phyloP scores from a whole-genome alignment of 305 asterid species.

The Fraxinus baroniana region DNA sequence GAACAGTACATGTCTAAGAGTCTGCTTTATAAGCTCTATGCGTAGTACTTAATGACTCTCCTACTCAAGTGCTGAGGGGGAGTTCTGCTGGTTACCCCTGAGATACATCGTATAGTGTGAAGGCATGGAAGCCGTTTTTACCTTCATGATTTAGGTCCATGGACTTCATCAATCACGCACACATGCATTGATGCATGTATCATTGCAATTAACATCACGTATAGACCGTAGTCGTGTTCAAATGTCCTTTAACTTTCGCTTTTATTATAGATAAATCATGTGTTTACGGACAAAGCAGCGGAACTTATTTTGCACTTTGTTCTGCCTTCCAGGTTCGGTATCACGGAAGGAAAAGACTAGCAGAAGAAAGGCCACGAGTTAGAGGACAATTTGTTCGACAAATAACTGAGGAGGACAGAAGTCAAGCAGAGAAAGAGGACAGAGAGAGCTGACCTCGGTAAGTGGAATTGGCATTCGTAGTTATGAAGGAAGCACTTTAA shows the following conservation, averaged over 20 bases:
- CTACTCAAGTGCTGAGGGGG: neutral
- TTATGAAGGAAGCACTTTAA: neutral
- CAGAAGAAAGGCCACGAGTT: constrained; percentile 52
- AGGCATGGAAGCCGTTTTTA: neutral
- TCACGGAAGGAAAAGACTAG: constrained; percentile 49
- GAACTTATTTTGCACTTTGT: neutral
- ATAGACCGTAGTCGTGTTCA: neutral
- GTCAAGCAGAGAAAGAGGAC: constrained; percentile 17
- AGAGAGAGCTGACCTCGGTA: constrained; percentile 24
- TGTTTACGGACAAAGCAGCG: neutral
- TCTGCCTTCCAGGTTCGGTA: constrained; percentile 42
- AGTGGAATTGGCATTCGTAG: neutral
- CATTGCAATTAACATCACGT: neutral
- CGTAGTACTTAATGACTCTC: neutral
- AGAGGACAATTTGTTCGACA: constrained; percentile 53
- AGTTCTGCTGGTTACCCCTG: neutral
- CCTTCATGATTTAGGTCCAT: neutral
- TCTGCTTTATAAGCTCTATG: neutral
- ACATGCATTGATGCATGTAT: neutral
- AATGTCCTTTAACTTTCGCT: neutral
- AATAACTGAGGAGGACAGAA: constrained; percentile 30
- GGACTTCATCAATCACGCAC: neutral
- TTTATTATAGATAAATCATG: neutral
- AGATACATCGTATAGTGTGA: neutral
- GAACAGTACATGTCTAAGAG: too few species aligned